Evolutionary conservation across 192 early-diverging fungal species (phyloP), one percentile per base, ranked within the genome.

Genomic region (Bifiguratus adelaidae): DNA sequence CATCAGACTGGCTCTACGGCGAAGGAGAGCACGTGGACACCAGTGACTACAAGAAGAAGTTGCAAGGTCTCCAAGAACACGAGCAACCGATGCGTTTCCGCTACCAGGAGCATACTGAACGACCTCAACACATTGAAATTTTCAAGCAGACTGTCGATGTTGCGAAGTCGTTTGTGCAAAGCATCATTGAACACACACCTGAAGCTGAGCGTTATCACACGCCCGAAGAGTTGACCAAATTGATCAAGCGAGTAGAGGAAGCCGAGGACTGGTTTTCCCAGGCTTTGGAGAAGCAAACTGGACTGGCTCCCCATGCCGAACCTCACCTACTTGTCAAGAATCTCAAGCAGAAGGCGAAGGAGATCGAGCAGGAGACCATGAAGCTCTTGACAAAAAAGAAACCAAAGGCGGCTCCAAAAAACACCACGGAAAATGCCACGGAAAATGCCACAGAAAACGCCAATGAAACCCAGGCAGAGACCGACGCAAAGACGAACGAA

Each of bases 1-100:
- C 73, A 2, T 74, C 81, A 4, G 89, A 89, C 12, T 99, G 96
- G 96, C 55, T 95, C 18, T 83, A 92, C 47, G 85, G 80, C 33
- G 78, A 79, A 19, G 86, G 77, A 8, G 87, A 91, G 36, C 45
- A 66, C 13, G 88, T 89, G 2, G 81, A 92, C 51, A 73, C 75
- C 2, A 12, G 48, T 7, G 63, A 68, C 35, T 82, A 88, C 37
- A 67, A 71, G n/a, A 59, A 50, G 8, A 66, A 63, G 20, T 54
- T 79, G 36, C 53, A 62, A 9, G 48, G 54, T 2, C 57, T 81
- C 1, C 70, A 52, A 58, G 41, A 45, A 25, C 41, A 76, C 23
- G 70, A 81, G 52, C 48, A 61, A 1, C 74, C 69, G 27, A 58
- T 75, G 22, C 48, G 53, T 15, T 58, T 56, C 41, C 63, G 77